A percentile compares a stretch with the other conserved stretches of the same genome.
These are phyloP conservation scores for Arthrobotrys musiformis DNA, from an alignment of 2,329 filamentous ascomycete species.

Conservation along the genomic window DNA sequence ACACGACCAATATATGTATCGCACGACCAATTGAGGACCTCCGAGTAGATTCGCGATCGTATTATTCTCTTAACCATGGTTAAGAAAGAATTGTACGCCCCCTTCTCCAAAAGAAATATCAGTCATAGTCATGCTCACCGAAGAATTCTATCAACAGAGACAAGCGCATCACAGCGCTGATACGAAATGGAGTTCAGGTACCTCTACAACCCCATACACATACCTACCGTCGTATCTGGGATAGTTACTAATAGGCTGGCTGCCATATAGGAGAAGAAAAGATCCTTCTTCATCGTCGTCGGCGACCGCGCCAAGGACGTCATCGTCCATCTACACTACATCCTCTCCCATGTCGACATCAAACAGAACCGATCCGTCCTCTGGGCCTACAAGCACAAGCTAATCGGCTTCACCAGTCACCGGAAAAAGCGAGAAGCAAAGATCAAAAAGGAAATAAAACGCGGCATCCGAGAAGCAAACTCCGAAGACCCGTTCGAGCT, in stretches of 20 bases:
- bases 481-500: constrained; percentile 95
- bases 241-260: not conserved
- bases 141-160: constrained; percentile 69
- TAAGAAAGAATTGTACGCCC: constrained; percentile 60
- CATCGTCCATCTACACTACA: constrained; percentile 93
- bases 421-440: constrained; percentile 98
- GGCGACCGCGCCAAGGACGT: constrained; percentile 95
- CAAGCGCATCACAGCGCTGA: constrained; percentile 88
- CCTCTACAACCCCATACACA: too few relatives aligned
- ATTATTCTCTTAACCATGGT: constrained; percentile 56
- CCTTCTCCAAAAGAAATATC: not conserved
- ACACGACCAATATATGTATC: too few relatives aligned
- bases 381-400: constrained; percentile 99
- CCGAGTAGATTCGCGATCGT: constrained; percentile 8
- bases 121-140: constrained; percentile 27
- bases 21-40: constrained; percentile 26
- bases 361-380: constrained; percentile 96
- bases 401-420: constrained; percentile 92
- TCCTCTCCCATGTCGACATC: constrained; percentile 87
- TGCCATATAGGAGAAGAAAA: constrained; percentile 78
- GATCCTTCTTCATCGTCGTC: constrained; percentile 97
- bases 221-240: not conserved
- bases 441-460: constrained; percentile 98
- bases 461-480: constrained; percentile 91
- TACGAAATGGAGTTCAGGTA: constrained; percentile 82